A percentile compares a stretch with the other conserved stretches of the same genome.
phyloP scores from a whole-genome alignment of 1,284 basidiomycete species.

The Abortiporus biennis region DNA sequence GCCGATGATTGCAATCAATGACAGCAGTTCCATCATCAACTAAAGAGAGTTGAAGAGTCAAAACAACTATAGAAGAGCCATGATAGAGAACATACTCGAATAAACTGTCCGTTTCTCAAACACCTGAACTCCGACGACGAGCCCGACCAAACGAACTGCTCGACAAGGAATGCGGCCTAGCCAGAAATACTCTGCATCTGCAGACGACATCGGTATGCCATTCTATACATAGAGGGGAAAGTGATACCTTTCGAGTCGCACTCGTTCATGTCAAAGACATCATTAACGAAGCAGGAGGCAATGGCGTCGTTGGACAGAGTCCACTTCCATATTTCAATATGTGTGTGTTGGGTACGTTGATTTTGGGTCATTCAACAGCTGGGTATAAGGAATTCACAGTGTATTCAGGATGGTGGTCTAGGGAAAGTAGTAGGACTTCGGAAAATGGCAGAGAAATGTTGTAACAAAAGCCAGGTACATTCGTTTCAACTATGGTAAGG shows the following conservation, averaged over 20 bases:
- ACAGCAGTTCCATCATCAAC: conserved; percentile 72
- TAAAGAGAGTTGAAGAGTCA: conserved; percentile 18
- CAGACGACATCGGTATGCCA: background rate
- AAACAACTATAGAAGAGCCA: conserved; percentile 1
- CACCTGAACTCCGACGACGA: conserved; percentile 54
- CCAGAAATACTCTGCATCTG: conserved; percentile 56
- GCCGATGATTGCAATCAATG: conserved; percentile 53
- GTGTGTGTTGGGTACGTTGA: too few relatives aligned
- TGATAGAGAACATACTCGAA: conserved; percentile 32
- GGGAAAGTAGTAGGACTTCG: too few relatives aligned
- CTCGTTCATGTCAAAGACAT: conserved; percentile 49
- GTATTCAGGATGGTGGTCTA: too few relatives aligned
- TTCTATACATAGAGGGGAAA: background rate
- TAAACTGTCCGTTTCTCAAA: conserved; percentile 59
- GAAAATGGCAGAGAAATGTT: too few relatives aligned
- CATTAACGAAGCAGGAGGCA: conserved; percentile 55
- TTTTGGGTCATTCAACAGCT: too few relatives aligned
- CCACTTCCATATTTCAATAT: conserved; percentile 45
- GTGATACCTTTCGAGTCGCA: conserved; percentile 32
- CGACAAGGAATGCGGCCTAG: conserved; percentile 67
- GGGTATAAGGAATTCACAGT: too few relatives aligned
- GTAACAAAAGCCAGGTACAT: too few relatives aligned
- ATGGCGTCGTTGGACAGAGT: conserved; percentile 52
- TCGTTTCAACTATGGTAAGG: too few relatives aligned
- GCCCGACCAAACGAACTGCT: conserved; percentile 49